Evolutionary conservation across 345 rosid species (phyloP), one percentile per base, ranked within the genome.

Genomic region (Boechera divaricarpa): DNA sequence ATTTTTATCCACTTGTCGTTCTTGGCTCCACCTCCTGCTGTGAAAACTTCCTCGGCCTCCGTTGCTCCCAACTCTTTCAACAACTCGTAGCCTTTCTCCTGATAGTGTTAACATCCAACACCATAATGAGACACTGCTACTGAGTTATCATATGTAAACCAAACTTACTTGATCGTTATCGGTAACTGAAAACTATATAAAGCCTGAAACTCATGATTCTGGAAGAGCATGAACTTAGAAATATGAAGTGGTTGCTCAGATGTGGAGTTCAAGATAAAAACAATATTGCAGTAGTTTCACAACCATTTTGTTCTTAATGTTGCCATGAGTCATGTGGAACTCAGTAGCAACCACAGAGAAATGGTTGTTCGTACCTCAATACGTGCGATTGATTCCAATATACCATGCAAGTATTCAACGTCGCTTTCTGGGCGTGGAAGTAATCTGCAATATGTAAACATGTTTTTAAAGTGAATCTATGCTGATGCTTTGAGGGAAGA

Each of bases 1-100:
- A 94, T 92, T 84, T 78, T 82, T 21, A 78, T 89, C 97, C 97
- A 94, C 72, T 87, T 90, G 53, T 89, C 86, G 33, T 92, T 92
- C 75, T 87, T 90, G 0, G 98, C 86, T 10, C 97, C 97, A 8
- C 97, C 97, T 64, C 98, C 97, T 4, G 96, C 92, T 1, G 97
- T 94, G 26, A 87, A 81, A 69, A 90, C 98, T 79, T 91, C 88
- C 10, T 90, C 91, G 1, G 85, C 95, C 41, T 83, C 86, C 1
- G 95, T 90, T 63, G 97, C 92, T 38, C 98, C 98, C 31, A 91
- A 70, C 58, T 88, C 89, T 81, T 85, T 94, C 83, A 94, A 70
- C 73, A 94, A 76, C 47, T 45, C 81, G 73, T 89, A 94, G 5
- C 84, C 97, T 79, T 85, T 90, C 1, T 87, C 96, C 97, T 91